Evolutionary conservation across 305 asterid genomes (phyloP).

Genomic region (Fraxinus platypoda): DNA sequence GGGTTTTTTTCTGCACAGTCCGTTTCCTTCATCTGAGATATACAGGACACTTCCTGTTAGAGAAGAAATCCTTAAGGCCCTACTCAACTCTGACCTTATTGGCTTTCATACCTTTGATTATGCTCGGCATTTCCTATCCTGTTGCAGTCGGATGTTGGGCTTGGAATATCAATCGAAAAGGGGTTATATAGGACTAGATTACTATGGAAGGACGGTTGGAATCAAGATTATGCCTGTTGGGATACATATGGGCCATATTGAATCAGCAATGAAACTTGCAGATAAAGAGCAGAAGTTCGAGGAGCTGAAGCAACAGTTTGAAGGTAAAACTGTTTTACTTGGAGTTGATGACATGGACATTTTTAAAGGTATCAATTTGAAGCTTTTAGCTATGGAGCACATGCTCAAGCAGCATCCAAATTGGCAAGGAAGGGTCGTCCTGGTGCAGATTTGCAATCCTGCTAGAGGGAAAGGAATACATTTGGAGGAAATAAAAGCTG

Average conservation of each 20-base stretch:
- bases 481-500: slow-evolving; percentile 63
- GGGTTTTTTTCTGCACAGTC: slow-evolving; percentile 93
- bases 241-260: slow-evolving; percentile 86
- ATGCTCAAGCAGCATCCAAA: slow-evolving; percentile 80
- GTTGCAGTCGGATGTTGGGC: slow-evolving; percentile 95
- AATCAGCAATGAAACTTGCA: slow-evolving; percentile 66
- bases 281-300: slow-evolving; percentile 61
- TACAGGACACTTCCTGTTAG: slow-evolving; percentile 93
- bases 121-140: slow-evolving; percentile 87
- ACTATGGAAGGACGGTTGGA: slow-evolving; percentile 86
- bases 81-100: slow-evolving; percentile 76
- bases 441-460: slow-evolving; percentile 87
- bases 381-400: slow-evolving; percentile 82
- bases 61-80: slow-evolving; percentile 85
- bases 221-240: slow-evolving; percentile 95
- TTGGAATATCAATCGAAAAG: slow-evolving; percentile 85
- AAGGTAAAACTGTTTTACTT: slow-evolving; percentile 74
- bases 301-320: slow-evolving; percentile 64
- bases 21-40: slow-evolving; percentile 90
- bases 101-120: slow-evolving; percentile 95
- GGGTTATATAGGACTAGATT: slow-evolving; percentile 89
- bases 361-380: slow-evolving; percentile 86
- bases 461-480: slow-evolving; percentile 80
- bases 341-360: slow-evolving; percentile 95
- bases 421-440: slow-evolving; percentile 86